Conservation (phyloP, 169 alveolate genomes). For the Eimeria mitis region DNA sequence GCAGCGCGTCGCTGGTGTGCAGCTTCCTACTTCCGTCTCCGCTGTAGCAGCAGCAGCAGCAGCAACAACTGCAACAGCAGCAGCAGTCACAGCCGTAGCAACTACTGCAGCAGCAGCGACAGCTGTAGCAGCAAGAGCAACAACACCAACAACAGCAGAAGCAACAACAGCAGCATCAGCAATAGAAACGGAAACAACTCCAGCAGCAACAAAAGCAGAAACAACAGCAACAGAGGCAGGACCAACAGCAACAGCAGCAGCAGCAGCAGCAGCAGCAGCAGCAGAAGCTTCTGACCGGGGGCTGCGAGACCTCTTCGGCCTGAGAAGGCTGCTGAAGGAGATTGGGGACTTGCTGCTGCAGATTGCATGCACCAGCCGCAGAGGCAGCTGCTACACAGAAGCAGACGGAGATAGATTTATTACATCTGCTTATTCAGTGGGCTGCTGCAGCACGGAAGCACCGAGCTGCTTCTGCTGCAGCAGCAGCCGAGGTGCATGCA, state of each 20-base stretch:
- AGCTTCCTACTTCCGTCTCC: neutral
- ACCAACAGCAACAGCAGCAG: neutral
- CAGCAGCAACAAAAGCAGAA: neutral
- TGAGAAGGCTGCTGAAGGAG: neutral
- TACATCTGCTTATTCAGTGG: neutral
- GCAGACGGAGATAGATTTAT: neutral
- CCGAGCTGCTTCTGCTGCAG: neutral
- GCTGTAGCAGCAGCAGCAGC: neutral
- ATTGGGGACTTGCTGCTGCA: conserved; percentile 8
- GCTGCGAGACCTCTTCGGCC: neutral
- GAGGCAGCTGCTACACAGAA: neutral
- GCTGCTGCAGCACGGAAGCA: conserved; percentile 24
- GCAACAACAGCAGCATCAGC: neutral
- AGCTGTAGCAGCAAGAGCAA: neutral
- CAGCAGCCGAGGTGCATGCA: neutral
- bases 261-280: neutral
- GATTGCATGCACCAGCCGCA: neutral
- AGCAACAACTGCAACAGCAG: neutral
- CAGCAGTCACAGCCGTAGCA: neutral
- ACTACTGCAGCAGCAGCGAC: neutral
- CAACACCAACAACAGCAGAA: neutral
- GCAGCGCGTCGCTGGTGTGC: neutral
- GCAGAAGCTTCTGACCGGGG: neutral
- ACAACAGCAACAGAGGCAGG: neutral
- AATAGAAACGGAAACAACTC: neutral